Evolutionary conservation across 176 grass and related monocot species (phyloP).

Genomic region (Typha latifolia): DNA sequence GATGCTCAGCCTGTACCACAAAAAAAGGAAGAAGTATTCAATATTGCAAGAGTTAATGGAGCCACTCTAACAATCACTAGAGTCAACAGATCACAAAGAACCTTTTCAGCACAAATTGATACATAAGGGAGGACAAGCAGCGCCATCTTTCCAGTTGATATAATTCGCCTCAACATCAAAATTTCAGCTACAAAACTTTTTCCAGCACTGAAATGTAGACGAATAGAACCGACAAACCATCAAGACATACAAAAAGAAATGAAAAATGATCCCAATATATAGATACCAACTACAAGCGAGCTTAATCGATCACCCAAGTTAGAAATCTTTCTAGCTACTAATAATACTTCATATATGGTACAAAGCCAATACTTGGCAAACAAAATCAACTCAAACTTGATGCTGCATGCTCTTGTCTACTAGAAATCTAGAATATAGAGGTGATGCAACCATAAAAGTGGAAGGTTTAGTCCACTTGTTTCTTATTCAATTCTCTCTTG

Average conservation of each 20-base stretch:
- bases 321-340: no score
- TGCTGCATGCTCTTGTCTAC: no score
- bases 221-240: constrained; percentile 11
- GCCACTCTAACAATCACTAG: background rate
- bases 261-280: background rate
- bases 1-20: constrained; percentile 69
- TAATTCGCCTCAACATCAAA: constrained; percentile 86
- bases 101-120: constrained; percentile 93
- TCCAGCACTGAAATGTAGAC: constrained; percentile 53
- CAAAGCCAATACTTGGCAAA: no score
- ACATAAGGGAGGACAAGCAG: constrained; percentile 96
- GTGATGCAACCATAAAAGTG: no score
- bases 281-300: background rate
- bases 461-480: no score
- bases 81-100: constrained; percentile 13
- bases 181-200: constrained; percentile 99
- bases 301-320: background rate
- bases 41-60: background rate
- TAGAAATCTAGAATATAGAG: no score
- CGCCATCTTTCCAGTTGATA: constrained; percentile 80
- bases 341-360: no score
- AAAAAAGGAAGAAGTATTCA: background rate
- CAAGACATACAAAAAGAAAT: background rate
- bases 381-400: no score
- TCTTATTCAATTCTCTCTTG: no score